Percentiles rank a stretch among this genome's conserved stretches.
Conservation (phyloP, 2,329 filamentous ascomycete species). For the Diaporthe vaccinii region DNA sequence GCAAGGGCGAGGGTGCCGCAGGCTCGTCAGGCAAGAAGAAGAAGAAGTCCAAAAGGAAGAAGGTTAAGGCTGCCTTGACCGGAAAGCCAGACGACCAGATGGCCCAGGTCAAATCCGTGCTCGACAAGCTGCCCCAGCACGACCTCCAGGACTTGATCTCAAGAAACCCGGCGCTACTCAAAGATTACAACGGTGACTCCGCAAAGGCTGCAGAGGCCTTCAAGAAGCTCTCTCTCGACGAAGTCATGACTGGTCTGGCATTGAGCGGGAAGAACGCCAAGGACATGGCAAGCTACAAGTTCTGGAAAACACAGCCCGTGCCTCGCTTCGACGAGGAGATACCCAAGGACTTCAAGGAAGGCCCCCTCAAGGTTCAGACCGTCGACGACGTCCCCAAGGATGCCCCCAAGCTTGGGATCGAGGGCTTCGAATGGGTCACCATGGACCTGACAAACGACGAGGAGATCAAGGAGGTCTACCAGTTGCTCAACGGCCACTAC, state of each 20-base stretch:
- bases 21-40: slow-evolving; percentile 69
- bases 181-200: slow-evolving; percentile 59
- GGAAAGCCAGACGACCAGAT: slow-evolving; percentile 54
- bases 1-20: slow-evolving; percentile 41
- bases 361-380: slow-evolving; percentile 85
- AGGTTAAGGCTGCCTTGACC: slow-evolving; percentile 63
- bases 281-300: slow-evolving; percentile 98
- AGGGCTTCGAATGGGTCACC: slow-evolving; percentile 94
- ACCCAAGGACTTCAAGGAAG: slow-evolving; percentile 75
- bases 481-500: slow-evolving; percentile 92
- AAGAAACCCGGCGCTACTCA: slow-evolving; percentile 79
- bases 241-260: slow-evolving; percentile 81
- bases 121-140: slow-evolving; percentile 66
- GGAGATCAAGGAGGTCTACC: slow-evolving; percentile 90
- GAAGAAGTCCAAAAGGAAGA: slow-evolving; percentile 76
- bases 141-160: slow-evolving; percentile 76
- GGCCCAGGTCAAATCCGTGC: slow-evolving; percentile 62
- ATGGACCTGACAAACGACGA: slow-evolving; percentile 85
- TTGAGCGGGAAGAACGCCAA: slow-evolving; percentile 89
- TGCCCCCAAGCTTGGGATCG: slow-evolving; percentile 76
- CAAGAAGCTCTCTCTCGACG: slow-evolving; percentile 75
- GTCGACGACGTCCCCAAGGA: slow-evolving; percentile 84
- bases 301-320: slow-evolving; percentile 98
- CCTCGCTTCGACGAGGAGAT: slow-evolving; percentile 79
- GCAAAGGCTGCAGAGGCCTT: slow-evolving; percentile 65